Conservation (phyloP, 192 early-diverging fungal species). For the Haplosporangium gracile region DNA sequence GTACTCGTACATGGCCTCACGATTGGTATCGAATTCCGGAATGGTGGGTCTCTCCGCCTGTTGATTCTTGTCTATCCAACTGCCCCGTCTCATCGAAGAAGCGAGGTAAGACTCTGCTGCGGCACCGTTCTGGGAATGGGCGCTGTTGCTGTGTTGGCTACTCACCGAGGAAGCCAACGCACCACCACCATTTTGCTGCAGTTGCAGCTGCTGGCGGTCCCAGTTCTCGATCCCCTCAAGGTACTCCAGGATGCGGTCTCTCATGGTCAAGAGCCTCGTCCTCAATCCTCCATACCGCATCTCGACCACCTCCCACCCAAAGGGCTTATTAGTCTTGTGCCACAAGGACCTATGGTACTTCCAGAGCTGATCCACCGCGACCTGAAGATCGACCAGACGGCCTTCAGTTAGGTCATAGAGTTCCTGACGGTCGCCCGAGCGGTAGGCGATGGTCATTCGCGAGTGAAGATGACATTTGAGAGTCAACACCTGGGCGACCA, state of each 20-base stretch:
- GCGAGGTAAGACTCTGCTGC: neutral
- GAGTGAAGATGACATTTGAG: slow-evolving; percentile 81
- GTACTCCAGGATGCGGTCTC: slow-evolving; percentile 75
- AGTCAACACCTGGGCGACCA: slow-evolving; percentile 74
- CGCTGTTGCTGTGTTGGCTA: neutral
- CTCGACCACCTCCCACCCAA: slow-evolving; percentile 90
- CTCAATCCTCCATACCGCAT: slow-evolving; percentile 84
- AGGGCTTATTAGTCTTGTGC: slow-evolving; percentile 85
- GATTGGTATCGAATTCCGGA: slow-evolving; percentile 77
- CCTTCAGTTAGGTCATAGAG: slow-evolving; percentile 70
- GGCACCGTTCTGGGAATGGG: neutral
- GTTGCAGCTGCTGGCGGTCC: slow-evolving; percentile 7
- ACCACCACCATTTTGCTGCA: slow-evolving; percentile 6
- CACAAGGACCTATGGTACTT: slow-evolving; percentile 84
- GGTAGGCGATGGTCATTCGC: slow-evolving; percentile 72
- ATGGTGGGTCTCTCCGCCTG: slow-evolving; percentile 47
- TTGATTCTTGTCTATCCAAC: slow-evolving; percentile 18
- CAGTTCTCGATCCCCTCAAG: slow-evolving; percentile 46
- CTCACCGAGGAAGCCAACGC: neutral
- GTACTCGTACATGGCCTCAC: slow-evolving; percentile 75
- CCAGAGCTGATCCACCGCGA: slow-evolving; percentile 81
- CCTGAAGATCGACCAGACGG: slow-evolving; percentile 66
- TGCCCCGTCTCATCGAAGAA: slow-evolving; percentile 17
- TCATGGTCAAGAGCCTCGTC: slow-evolving; percentile 75
- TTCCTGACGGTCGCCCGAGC: slow-evolving; percentile 62